phyloP scores from a whole-genome alignment of 169 alveolate genomes.

The Perkinsus marinus region DNA sequence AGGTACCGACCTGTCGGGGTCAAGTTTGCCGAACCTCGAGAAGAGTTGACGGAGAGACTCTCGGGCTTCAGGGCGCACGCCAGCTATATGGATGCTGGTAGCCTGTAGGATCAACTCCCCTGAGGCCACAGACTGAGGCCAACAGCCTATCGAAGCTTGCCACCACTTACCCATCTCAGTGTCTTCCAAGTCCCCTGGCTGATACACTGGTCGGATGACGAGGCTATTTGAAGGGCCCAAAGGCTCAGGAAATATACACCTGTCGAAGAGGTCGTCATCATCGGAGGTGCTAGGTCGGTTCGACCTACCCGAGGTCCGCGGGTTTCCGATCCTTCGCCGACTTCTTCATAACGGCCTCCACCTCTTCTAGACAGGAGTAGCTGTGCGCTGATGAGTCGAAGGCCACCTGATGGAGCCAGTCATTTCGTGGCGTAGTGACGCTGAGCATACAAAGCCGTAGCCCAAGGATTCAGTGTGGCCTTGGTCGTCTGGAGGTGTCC shows the following conservation, averaged over 20 bases:
- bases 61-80: not conserved
- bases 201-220: not conserved
- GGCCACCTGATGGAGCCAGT: not conserved
- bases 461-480: not conserved
- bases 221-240: not conserved
- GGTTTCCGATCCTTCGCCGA: not conserved
- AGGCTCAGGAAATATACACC: not conserved
- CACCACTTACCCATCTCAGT: not conserved
- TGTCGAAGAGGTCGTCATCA: not conserved
- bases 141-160: not conserved
- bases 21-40: not conserved
- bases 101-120: not conserved
- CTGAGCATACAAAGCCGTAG: not conserved
- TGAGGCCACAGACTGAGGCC: not conserved
- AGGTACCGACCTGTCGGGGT: not conserved
- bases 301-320: not conserved
- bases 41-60: not conserved
- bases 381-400: not conserved
- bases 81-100: not conserved
- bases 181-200: not conserved
- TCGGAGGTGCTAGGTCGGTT: not conserved
- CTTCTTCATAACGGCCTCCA: not conserved
- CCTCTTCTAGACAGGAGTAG: not conserved
- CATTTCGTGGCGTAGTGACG: not conserved
- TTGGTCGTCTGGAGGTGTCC: not conserved